Base-by-base conservation (phyloP, 371 early-diverging fungal genomes). In the Mortierella polycephala region DNA sequence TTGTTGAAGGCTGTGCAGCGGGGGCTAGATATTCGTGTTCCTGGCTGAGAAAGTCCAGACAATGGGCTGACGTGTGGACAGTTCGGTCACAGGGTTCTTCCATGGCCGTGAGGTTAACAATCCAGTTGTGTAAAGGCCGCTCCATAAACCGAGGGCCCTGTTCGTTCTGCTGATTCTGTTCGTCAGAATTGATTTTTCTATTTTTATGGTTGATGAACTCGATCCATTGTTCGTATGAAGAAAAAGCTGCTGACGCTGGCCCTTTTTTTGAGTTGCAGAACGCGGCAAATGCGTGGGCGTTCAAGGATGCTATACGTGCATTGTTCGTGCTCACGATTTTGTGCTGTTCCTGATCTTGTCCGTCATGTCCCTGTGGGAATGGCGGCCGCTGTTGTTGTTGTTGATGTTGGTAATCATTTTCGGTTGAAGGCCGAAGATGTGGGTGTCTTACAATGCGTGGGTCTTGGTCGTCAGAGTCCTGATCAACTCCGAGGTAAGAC, bases 31-130 rank as follows among this genome's bases (percentile, higher is more conserved):
- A 75, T 42, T 69, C 23, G 45, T 69, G 66, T 49, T 75, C 75
- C 9, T 52, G 58, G 11, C 69, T 57, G 14, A 75, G 45, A 11
- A 18, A 64, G 21, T 54, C 58, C 2, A 75, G 64, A 30, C 75
- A 74, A 21, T 74, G 69, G 5, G 75, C 75, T 12, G 75, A 74
- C 37, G 64, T 74, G 23, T 74, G 75, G 14, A 65, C 49, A n/a
- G 13, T 57, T 10, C 75, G 69, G 42, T 75, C 37, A 45, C 75
- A 75, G 8, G 69, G 65, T 30, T 65, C 69, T n/a, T 45, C 16
- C 16, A 65, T 56, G 2, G 69, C 69, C 40, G 75, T 65, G 10
- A 75, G 58, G 42, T 75, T 69, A 39, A 75, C 45, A 20, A 69
- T 45, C 69, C 75, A 69, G 62, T 64, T 53, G 2, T 39, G 47